Evolutionary conservation across 2,329 filamentous ascomycete species (phyloP), one percentile per base, ranked within the genome.

Genomic region (Metarhizium album): DNA sequence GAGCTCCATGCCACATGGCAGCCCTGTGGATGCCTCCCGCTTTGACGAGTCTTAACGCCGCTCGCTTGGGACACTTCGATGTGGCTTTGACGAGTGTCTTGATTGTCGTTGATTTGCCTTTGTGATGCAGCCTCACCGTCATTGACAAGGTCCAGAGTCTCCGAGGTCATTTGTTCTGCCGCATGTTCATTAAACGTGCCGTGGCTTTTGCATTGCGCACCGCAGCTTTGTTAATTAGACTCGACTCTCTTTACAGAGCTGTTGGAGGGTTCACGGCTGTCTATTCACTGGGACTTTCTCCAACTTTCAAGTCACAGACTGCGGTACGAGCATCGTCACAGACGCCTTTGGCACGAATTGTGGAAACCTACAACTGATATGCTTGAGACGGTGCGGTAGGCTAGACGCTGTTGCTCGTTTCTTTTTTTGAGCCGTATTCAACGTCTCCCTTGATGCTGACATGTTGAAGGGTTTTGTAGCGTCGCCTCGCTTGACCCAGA

Each of bases 1-100:
- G 20, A 24, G 40, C 18, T 23, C 43, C 27, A 46, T 31, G 43
- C 47, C 38, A 48, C 51, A 53, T 48, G 48, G 48, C 45, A 53
- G 33, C 31, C 47, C 51, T 45, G 43, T 24, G 40, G 40, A 43
- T 43, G 24, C 9, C 9, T 43, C 40, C 13, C 7, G 22, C 40
- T 8, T 16, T 24, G 20, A 23, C 22, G 20, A 8, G n/a, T n/a
- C 40, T 43, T n/a, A 8, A 24, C 20, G 20, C 22, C 22, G 40
- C 20, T 18, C 40, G 40, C 24, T 24, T 43, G 22, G 22, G 40
- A 22, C 40, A 24, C 9, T 24, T 16, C 22, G 40, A 43, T 24
- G 40, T 43, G 40, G 40, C 40, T 43, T 23, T 43, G 20, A 9
- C 22, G 20, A 14, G n/a, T 6, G n/a, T 42, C 14, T n/a, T n/a